These are phyloP conservation scores for Raphanus raphanistrum DNA, from an alignment of 345 rosid genomes.

Conservation along the genomic window DNA sequence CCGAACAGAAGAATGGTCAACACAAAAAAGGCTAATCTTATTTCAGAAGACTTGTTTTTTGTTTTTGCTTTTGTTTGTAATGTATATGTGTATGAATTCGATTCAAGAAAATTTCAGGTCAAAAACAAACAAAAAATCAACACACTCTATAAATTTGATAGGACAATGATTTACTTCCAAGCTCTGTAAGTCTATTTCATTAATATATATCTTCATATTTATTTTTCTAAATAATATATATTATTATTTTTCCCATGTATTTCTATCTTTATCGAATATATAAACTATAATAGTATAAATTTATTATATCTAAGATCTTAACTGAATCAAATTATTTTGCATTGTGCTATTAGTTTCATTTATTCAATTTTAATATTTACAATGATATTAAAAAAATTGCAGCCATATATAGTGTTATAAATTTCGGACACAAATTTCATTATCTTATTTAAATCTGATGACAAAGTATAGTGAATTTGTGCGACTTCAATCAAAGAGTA, in stretches of 20 bases:
- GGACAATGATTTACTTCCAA: neutral
- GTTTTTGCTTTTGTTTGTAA: neutral
- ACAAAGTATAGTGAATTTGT: neutral
- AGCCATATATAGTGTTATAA: neutral
- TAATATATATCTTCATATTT: neutral
- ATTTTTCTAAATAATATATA: neutral
- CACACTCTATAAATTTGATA: neutral
- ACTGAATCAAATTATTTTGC: neutral
- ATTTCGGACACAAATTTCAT: neutral
- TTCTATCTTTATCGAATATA: neutral
- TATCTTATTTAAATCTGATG: neutral
- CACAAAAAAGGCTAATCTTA: slow-evolving; percentile 12
- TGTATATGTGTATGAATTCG: neutral
- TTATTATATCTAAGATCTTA: too few relatives aligned
- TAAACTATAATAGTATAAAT: too few relatives aligned
- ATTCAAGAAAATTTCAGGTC: neutral
- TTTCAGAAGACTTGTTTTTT: slow-evolving; percentile 3
- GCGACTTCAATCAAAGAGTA: neutral
- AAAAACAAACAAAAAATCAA: neutral
- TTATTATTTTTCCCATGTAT: neutral
- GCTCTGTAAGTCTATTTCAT: neutral
- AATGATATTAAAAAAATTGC: neutral
- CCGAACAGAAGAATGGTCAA: slow-evolving; percentile 19
- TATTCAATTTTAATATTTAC: neutral
- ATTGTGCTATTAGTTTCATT: neutral